phyloP scores from a whole-genome alignment of 805 yeast genomes.

The Kuraishia ogatae region DNA sequence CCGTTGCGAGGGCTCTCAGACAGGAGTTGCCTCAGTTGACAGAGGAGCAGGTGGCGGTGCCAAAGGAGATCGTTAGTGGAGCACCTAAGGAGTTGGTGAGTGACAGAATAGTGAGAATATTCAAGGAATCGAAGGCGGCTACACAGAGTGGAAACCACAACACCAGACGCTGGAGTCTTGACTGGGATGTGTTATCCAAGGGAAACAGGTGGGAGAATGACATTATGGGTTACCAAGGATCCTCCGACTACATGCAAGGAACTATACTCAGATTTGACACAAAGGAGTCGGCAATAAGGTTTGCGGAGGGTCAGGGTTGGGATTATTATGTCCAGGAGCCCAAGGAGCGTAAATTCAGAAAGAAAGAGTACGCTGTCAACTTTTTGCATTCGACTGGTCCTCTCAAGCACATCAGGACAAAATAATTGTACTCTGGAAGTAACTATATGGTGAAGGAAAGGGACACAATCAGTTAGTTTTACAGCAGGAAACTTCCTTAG shows the following conservation, averaged over 20 bases:
- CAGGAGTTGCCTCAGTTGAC: constrained; percentile 1
- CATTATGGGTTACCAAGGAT: constrained; percentile 75
- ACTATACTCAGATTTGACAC: constrained; percentile 66
- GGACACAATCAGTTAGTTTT: neutral
- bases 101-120: constrained; percentile 67
- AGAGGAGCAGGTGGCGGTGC: constrained; percentile 19
- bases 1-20: neutral
- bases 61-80: constrained; percentile 62
- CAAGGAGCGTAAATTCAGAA: constrained; percentile 59
- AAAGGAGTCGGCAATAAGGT: constrained; percentile 67
- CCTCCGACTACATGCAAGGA: constrained; percentile 77
- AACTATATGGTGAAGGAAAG: neutral
- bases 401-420: constrained; percentile 75
- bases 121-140: constrained; percentile 69
- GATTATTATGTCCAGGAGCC: constrained; percentile 78
- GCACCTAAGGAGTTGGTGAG: constrained; percentile 62
- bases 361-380: constrained; percentile 68
- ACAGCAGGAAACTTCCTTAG: neutral
- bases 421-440: constrained; percentile 23
- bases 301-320: constrained; percentile 84
- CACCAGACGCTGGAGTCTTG: constrained; percentile 59
- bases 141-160: constrained; percentile 64
- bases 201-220: constrained; percentile 88
- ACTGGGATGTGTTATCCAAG: constrained; percentile 73
- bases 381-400: constrained; percentile 62